Evolutionary conservation across 208 protist species (phyloP).

Genomic region (Acanthamoeba royreba): DNA sequence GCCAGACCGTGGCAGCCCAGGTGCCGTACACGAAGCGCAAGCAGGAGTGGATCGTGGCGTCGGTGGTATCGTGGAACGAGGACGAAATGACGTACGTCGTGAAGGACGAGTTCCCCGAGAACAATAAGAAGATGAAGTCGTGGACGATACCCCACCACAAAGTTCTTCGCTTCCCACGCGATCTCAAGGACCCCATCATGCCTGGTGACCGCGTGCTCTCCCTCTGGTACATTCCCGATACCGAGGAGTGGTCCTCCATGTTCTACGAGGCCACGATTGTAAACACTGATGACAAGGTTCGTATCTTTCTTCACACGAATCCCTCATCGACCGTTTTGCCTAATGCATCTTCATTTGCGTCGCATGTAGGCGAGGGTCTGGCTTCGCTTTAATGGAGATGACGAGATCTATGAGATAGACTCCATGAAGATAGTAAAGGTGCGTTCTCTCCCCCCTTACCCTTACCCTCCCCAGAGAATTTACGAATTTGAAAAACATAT

Average conservation of each 20-base stretch:
- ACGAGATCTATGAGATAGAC: conserved; percentile 18
- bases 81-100: conserved; percentile 31
- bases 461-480: no score
- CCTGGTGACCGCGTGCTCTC: conserved; percentile 3
- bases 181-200: neutral
- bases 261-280: conserved; percentile 38
- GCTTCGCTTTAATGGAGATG: conserved; percentile 1
- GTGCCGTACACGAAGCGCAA: conserved; percentile 42
- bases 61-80: conserved; percentile 23
- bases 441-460: no score
- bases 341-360: no score
- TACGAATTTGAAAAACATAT: no score
- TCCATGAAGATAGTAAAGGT: conserved; percentile 20
- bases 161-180: conserved; percentile 11
- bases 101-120: conserved; percentile 35
- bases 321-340: no score
- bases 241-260: conserved; percentile 40
- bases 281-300: neutral
- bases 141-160: conserved; percentile 44
- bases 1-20: conserved; percentile 8
- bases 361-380: neutral
- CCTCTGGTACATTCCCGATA: conserved; percentile 15
- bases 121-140: conserved; percentile 31
- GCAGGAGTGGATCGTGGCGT: conserved; percentile 41
- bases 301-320: neutral